These are phyloP conservation scores for Cicer chorassanicum DNA, from an alignment of 306 rosid species.

Conservation along the genomic window DNA sequence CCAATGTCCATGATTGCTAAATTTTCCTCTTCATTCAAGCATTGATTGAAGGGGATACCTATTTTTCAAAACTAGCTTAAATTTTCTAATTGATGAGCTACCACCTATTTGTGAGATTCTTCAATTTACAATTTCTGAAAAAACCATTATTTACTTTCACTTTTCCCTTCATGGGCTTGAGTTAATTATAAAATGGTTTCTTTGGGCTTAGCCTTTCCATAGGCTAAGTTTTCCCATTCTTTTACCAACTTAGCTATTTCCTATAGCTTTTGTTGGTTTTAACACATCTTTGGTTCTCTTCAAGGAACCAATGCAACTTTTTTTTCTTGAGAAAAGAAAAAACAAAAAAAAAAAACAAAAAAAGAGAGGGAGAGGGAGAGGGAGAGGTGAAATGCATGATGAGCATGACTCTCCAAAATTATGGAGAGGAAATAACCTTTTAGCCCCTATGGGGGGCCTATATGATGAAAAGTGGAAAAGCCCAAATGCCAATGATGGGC, in stretches of 20 bases:
- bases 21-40: slow-evolving; percentile 55
- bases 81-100: slow-evolving; percentile 52
- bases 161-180: slow-evolving; percentile 61
- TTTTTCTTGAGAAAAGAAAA: slow-evolving; percentile 29
- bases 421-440: slow-evolving; percentile 47
- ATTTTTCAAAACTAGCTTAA: slow-evolving; percentile 44
- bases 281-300: slow-evolving; percentile 54
- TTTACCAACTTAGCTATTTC: slow-evolving; percentile 65
- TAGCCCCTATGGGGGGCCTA: slow-evolving; percentile 71
- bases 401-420: slow-evolving; percentile 57
- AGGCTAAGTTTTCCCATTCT: slow-evolving; percentile 50
- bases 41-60: slow-evolving; percentile 48
- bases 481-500: slow-evolving; percentile 59
- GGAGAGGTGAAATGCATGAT: slow-evolving; percentile 74
- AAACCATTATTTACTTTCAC: slow-evolving; percentile 50
- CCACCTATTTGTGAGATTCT: slow-evolving; percentile 47
- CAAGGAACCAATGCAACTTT: slow-evolving; percentile 58
- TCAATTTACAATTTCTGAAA: slow-evolving; percentile 68
- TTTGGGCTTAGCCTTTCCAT: slow-evolving; percentile 51
- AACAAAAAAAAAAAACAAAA: too few relatives aligned
- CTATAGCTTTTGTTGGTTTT: slow-evolving; percentile 66
- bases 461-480: slow-evolving; percentile 46
- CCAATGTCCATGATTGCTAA: slow-evolving; percentile 66
- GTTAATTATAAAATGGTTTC: slow-evolving; percentile 43
- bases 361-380: too few relatives aligned